Evolutionary conservation across 2,329 filamentous ascomycete genomes (phyloP).

Genomic region (Botrytis fabae): DNA sequence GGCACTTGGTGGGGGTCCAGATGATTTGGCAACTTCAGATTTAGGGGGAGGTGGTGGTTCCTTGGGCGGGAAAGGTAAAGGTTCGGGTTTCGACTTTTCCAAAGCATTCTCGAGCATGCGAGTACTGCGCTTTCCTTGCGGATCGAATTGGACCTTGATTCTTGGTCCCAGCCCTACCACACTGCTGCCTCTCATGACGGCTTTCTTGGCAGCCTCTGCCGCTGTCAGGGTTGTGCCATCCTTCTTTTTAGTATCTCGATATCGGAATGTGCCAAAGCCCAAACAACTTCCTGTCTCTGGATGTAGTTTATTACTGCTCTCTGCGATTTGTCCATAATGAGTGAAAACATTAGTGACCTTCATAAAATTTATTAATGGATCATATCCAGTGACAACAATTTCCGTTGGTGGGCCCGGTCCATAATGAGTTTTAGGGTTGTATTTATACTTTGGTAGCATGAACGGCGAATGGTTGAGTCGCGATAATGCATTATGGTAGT

Average conservation of each 20-base stretch:
- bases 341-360: constrained; percentile 76
- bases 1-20: constrained; percentile 75
- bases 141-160: constrained; percentile 79
- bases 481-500: constrained; percentile 68
- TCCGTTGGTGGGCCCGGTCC: constrained; percentile 88
- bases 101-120: constrained; percentile 75
- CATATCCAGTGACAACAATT: constrained; percentile 93
- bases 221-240: constrained; percentile 58
- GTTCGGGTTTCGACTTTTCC: constrained; percentile 56
- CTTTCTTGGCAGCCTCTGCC: constrained; percentile 76
- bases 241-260: constrained; percentile 65
- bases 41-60: constrained; percentile 40
- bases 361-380: constrained; percentile 79
- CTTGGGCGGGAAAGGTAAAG: constrained; percentile 39
- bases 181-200: constrained; percentile 74
- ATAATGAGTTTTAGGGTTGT: constrained; percentile 79
- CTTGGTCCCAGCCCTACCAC: constrained; percentile 72
- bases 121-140: constrained; percentile 80
- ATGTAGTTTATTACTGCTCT: constrained; percentile 92
- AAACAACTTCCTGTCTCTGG: constrained; percentile 92
- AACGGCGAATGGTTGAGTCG: constrained; percentile 73
- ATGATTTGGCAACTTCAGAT: constrained; percentile 47
- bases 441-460: constrained; percentile 76
- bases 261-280: constrained; percentile 89
- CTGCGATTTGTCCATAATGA: constrained; percentile 81